Base-by-base conservation (phyloP, 23 red algal genomes). In the Gracilaria domingensis region DNA sequence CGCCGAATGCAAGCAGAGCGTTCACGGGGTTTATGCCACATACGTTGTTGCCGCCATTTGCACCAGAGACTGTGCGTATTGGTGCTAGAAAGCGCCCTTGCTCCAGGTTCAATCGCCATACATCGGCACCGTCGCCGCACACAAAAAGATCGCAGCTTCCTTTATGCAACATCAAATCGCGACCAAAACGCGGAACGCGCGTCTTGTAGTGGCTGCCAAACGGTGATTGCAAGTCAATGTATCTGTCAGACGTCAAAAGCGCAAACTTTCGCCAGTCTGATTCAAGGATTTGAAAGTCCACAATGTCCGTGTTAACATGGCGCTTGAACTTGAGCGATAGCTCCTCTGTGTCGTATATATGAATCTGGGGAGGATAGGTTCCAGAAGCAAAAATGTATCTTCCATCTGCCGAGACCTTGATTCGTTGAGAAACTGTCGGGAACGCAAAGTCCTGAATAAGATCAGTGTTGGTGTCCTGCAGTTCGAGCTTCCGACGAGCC, bases 271-370 rank as follows among this genome's bases (percentile, higher is more conserved):
- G 82, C 93, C 93, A 98, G 80, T 95, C 93, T 14, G 88, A 78
- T 24, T 88, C 90, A 36, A 98, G 93, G 34, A 96, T 87, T 75
- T 93, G 93, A 44, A 98, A 89, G 61, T 98, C 93, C 1, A 96
- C 91, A 37, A 95, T 89, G 32, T 93, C 97, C 7, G 87, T 87
- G 53, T 93, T 92, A 7, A 98, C 64, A 72, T 98, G 86, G 42
- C 97, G 97, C 40, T 94, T 83, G 82, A 96, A 98, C 88, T 98
- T 98, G 35, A 98, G 85, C 44, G 81, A 93, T 54, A 98, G 73
- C 82, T 98, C 75, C 28, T 85, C 72, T 38, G 91, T 81, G 55
- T 98, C 97, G 72, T 91, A 98, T n/a, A 94, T 79, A 39, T 89
- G 91, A 48, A 98, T 56, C 81, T 96, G 93, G 0, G 97, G 97